phyloP scores from a whole-genome alignment of 305 asterid genomes.

The Rubia balearica region DNA sequence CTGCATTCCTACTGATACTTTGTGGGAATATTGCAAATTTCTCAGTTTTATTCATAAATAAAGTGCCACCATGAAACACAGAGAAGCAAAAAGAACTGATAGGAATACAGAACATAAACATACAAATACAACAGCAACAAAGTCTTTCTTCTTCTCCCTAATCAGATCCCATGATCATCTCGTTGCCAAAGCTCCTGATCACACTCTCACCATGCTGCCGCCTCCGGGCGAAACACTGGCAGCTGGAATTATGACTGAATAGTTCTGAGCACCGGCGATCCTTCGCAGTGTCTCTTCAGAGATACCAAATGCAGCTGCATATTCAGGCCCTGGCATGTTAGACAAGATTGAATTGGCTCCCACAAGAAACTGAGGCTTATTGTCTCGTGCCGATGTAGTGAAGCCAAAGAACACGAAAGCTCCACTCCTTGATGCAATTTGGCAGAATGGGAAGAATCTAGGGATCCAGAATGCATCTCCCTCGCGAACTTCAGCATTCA shows the following conservation, averaged over 20 bases:
- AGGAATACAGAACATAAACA: neutral
- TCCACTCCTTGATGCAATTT: constrained; percentile 59
- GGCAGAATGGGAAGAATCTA: constrained; percentile 74
- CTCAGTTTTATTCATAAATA: constrained; percentile 2
- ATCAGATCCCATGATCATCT: constrained; percentile 33
- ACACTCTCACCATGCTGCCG: constrained; percentile 8
- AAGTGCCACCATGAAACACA: neutral
- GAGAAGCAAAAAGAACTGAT: constrained; percentile 6
- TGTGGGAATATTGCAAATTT: neutral
- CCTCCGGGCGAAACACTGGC: constrained; percentile 40
- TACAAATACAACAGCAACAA: neutral
- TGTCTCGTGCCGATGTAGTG: constrained; percentile 55
- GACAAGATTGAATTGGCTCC: constrained; percentile 57
- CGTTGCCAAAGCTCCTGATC: constrained; percentile 35
- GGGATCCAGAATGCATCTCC: constrained; percentile 82
- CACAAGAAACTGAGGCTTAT: constrained; percentile 71
- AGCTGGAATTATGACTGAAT: constrained; percentile 55
- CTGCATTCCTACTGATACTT: too few relatives aligned
- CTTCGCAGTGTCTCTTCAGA: constrained; percentile 35
- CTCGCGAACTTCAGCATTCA: constrained; percentile 56
- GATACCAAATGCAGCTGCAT: constrained; percentile 65
- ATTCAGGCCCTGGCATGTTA: constrained; percentile 47
- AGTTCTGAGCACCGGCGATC: constrained; percentile 41
- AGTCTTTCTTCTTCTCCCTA: constrained; percentile 12
- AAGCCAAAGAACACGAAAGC: constrained; percentile 81